phyloP scores from a whole-genome alignment of 176 grass and related monocot genomes.

The Bromus sterilis region DNA sequence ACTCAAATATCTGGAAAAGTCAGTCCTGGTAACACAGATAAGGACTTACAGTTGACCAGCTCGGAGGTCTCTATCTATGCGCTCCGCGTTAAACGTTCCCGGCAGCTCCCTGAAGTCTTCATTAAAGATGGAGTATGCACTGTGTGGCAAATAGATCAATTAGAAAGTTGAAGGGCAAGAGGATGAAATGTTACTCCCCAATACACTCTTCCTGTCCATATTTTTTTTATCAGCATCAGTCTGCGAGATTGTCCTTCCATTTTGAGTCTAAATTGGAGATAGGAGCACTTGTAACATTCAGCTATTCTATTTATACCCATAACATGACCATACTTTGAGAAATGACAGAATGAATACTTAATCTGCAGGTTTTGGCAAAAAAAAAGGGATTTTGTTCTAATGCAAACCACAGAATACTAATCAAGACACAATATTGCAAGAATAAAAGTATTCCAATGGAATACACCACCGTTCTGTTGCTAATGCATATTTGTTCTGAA shows the following conservation, averaged over 20 bases:
- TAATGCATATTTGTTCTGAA: background rate
- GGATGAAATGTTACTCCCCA: background rate
- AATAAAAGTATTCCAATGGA: background rate
- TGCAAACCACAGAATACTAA: too few species aligned
- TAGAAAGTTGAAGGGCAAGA: background rate
- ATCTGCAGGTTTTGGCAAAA: background rate
- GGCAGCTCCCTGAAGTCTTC: slow-evolving; percentile 93
- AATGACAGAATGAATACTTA: background rate
- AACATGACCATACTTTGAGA: background rate
- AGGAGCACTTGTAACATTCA: background rate
- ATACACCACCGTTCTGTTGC: slow-evolving; percentile 5
- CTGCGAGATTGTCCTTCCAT: background rate
- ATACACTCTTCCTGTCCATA: background rate
- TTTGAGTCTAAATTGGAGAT: background rate
- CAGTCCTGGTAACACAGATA: background rate
- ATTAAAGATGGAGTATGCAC: slow-evolving; percentile 99
- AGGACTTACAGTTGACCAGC: slow-evolving; percentile 69
- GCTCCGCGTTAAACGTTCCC: slow-evolving; percentile 84
- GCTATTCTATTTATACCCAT: background rate
- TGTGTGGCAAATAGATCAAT: slow-evolving; percentile 23
- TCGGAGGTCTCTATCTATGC: slow-evolving; percentile 82
- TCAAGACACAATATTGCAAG: background rate
- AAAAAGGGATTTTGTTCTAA: background rate
- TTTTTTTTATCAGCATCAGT: background rate
- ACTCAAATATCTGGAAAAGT: background rate